phyloP scores from a whole-genome alignment of 257 asterid genomes.

The Handroanthus guayacan region DNA sequence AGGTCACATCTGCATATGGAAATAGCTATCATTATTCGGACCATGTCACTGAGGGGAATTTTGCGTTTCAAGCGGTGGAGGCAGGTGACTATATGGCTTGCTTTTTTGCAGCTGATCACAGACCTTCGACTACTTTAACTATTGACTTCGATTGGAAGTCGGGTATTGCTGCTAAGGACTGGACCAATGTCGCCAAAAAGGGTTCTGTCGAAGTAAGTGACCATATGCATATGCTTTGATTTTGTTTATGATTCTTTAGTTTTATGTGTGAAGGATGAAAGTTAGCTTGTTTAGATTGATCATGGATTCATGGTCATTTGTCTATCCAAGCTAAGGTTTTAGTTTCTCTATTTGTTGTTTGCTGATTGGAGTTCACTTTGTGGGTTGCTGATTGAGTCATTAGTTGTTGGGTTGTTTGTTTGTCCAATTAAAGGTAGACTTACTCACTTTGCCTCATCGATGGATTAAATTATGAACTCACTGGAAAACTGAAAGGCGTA shows the following conservation, averaged over 20 bases:
- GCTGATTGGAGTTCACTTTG: background rate
- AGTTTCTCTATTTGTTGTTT: background rate
- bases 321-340: background rate
- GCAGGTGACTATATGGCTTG: constrained; percentile 94
- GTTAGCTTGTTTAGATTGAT: background rate
- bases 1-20: constrained; percentile 91
- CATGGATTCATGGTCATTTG: background rate
- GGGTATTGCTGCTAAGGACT: constrained; percentile 93
- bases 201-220: constrained; percentile 87
- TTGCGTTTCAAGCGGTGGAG: constrained; percentile 82
- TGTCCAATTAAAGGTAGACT: constrained; percentile 2
- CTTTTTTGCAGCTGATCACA: constrained; percentile 76
- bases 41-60: constrained; percentile 81
- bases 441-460: background rate
- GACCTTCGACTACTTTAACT: constrained; percentile 63
- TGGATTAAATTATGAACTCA: background rate
- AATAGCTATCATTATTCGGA: constrained; percentile 82
- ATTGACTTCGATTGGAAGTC: constrained; percentile 93
- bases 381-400: constrained; percentile 8
- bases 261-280: background rate
- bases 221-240: background rate
- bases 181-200: constrained; percentile 91
- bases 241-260: constrained; percentile 16
- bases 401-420: constrained; percentile 26
- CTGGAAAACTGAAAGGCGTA: constrained; percentile 3